Evolutionary conservation across 139 green algal species (phyloP).

Genomic region (Axilococcus clingmanii): DNA sequence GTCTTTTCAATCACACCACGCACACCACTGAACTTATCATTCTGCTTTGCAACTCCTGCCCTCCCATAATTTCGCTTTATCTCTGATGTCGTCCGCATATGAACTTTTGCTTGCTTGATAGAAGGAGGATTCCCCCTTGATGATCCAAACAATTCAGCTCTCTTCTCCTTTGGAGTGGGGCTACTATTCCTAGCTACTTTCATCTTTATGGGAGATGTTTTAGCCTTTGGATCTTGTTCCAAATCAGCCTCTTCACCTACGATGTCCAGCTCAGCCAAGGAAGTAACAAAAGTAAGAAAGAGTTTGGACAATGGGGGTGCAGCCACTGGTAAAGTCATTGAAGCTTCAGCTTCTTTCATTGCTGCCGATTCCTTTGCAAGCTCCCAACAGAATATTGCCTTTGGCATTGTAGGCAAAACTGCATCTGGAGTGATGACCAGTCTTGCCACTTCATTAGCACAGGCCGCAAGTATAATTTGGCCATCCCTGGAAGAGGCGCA

Average conservation of each 20-base stretch:
- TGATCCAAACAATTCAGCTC: background rate
- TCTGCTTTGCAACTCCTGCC: background rate
- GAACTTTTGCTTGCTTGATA: too few species aligned
- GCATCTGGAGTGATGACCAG: constrained; percentile 16
- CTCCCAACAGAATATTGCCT: constrained; percentile 15
- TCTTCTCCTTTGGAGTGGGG: background rate
- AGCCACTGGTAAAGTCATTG: too few species aligned
- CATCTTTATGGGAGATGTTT: too few species aligned
- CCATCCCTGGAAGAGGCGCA: constrained; percentile 21
- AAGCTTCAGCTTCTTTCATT: background rate
- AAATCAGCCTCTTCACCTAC: too few species aligned
- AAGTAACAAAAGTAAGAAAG: too few species aligned
- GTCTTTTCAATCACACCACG: constrained; percentile 29
- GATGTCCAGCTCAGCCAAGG: too few species aligned
- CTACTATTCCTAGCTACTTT: too few species aligned
- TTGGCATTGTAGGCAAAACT: constrained; percentile 1
- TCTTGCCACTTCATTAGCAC: constrained; percentile 18
- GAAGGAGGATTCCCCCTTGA: background rate
- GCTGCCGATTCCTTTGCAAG: constrained; percentile 19
- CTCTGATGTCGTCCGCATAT: constrained; percentile 23
- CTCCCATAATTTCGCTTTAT: constrained; percentile 32
- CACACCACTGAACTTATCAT: too few species aligned
- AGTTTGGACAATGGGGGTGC: too few species aligned
- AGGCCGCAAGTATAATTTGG: constrained; percentile 19
- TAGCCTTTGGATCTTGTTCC: too few species aligned